phyloP scores from a whole-genome alignment of 352 stramenopile species.

The Pythium phragmiticola region DNA sequence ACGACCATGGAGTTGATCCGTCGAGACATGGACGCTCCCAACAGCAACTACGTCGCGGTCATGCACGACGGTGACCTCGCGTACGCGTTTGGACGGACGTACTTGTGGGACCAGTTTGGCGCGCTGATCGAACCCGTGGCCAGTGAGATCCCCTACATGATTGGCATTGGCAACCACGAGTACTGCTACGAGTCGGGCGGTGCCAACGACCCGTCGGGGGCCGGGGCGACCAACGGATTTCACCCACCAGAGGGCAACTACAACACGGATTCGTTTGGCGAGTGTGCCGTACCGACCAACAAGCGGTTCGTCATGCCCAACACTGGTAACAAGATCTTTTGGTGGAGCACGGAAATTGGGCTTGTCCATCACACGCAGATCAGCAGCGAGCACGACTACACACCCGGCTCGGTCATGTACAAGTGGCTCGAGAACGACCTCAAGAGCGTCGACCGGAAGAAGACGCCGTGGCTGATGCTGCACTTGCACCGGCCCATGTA shows the following conservation, averaged over 20 bases:
- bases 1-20: too few species aligned
- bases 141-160: constrained; percentile 60
- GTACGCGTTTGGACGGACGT: constrained; percentile 55
- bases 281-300: constrained; percentile 61
- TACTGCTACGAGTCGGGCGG: constrained; percentile 22
- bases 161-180: constrained; percentile 37
- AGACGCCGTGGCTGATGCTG: constrained; percentile 31
- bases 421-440: constrained; percentile 31
- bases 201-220: constrained; percentile 16
- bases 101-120: constrained; percentile 70
- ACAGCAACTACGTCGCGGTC: constrained; percentile 39
- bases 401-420: constrained; percentile 21
- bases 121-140: constrained; percentile 63
- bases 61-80: constrained; percentile 73
- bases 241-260: constrained; percentile 22
- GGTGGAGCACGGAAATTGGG: constrained; percentile 27
- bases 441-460: constrained; percentile 5
- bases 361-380: constrained; percentile 23
- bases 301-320: constrained; percentile 56
- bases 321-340: constrained; percentile 31
- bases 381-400: constrained; percentile 34
- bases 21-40: too few species aligned
- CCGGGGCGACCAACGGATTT: constrained; percentile 9
- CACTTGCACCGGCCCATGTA: constrained; percentile 27
- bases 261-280: constrained; percentile 34